These are phyloP conservation scores for Bidens hawaiensis DNA, from an alignment of 140 eudicot genomes.

Conservation along the genomic window DNA sequence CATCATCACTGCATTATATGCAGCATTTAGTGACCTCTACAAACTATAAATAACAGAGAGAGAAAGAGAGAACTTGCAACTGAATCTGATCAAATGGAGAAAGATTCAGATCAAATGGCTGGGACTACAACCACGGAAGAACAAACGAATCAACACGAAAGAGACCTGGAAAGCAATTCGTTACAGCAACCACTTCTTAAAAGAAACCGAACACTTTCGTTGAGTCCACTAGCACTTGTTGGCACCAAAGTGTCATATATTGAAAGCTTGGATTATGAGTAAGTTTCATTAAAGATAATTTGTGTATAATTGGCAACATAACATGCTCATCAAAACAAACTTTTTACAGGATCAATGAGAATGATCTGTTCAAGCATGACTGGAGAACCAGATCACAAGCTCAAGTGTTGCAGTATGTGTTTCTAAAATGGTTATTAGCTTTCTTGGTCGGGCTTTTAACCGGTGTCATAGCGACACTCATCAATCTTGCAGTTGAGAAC, in stretches of 20 bases:
- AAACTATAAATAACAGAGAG: constrained; percentile 19
- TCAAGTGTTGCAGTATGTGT: constrained; percentile 79
- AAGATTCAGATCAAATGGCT: constrained; percentile 25
- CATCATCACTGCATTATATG: constrained; percentile 16
- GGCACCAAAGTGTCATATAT: constrained; percentile 90
- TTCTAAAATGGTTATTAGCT: constrained; percentile 79
- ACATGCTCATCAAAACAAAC: neutral
- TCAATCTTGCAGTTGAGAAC: constrained; percentile 93
- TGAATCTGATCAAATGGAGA: constrained; percentile 39
- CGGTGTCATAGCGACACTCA: constrained; percentile 74
- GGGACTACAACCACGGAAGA: constrained; percentile 31
- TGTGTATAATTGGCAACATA: neutral
- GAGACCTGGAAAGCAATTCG: constrained; percentile 63
- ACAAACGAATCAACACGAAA: constrained; percentile 36
- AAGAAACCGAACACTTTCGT: constrained; percentile 72
- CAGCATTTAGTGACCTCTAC: constrained; percentile 4
- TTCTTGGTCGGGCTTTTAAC: constrained; percentile 86
- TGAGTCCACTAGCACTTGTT: constrained; percentile 74
- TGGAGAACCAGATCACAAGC: constrained; percentile 93
- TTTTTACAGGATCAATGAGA: constrained; percentile 78
- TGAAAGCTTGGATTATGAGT: constrained; percentile 96
- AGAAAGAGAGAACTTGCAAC: constrained; percentile 13
- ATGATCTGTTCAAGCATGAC: constrained; percentile 93
- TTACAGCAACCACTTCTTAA: constrained; percentile 63
- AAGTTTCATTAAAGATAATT: constrained; percentile 20